Percentiles rank a stretch among this genome's conserved stretches.
Evolutionary conservation across 1,284 basidiomycete genomes (phyloP).

Genomic region (Trametes sp.): DNA sequence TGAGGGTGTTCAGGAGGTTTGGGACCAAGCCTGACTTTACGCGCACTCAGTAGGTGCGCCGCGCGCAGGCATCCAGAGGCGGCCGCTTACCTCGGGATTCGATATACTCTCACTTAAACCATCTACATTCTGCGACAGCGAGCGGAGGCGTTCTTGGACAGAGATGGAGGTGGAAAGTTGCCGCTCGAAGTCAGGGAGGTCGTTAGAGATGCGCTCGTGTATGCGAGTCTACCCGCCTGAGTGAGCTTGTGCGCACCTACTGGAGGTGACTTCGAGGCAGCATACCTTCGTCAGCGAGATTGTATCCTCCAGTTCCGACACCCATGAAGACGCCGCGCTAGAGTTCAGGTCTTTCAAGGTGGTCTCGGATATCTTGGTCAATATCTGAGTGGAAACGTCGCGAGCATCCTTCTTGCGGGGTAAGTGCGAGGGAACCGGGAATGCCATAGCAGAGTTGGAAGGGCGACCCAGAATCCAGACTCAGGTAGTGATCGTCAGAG

Average conservation of each 20-base stretch:
- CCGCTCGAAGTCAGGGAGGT: constrained; percentile 67
- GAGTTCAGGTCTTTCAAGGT: constrained; percentile 64
- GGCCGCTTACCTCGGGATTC: constrained; percentile 59
- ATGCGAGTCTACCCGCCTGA: constrained; percentile 57
- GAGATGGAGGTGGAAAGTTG: constrained; percentile 69
- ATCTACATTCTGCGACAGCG: constrained; percentile 62
- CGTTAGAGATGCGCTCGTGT: constrained; percentile 69
- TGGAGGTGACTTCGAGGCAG: background rate
- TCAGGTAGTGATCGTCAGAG: background rate
- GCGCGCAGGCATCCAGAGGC: constrained; percentile 3
- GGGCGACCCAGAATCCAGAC: background rate
- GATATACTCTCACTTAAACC: constrained; percentile 57
- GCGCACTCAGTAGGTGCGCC: constrained; percentile 12
- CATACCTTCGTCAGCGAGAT: constrained; percentile 74
- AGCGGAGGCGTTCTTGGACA: constrained; percentile 63
- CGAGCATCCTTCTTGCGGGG: constrained; percentile 60
- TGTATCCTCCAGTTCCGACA: constrained; percentile 71
- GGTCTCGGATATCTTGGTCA: constrained; percentile 71
- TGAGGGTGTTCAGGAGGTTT: constrained; percentile 57
- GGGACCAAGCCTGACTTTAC: constrained; percentile 72
- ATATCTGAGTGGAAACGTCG: constrained; percentile 72
- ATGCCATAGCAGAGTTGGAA: constrained; percentile 60
- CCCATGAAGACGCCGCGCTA: constrained; percentile 68
- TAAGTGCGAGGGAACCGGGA: constrained; percentile 72
- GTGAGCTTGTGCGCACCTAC: background rate